Percentiles rank a stretch among this genome's conserved stretches.
Evolutionary conservation across 2,329 filamentous ascomycete genomes (phyloP).

Genomic region (Pseudocercospora cruenta): DNA sequence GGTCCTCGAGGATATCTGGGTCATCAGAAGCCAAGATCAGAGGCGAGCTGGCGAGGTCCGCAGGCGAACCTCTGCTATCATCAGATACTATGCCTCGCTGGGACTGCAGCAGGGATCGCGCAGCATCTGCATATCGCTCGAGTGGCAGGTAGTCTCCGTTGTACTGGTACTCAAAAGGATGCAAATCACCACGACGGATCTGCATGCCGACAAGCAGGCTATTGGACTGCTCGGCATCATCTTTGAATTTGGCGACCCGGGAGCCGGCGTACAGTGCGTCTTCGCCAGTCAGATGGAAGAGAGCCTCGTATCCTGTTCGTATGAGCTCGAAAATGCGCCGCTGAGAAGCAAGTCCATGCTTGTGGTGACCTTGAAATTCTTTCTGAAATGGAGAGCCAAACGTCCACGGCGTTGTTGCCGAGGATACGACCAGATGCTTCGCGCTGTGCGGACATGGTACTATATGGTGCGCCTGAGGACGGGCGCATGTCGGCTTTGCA

Average conservation of each 20-base stretch:
- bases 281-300: conserved; percentile 70
- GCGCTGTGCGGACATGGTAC: conserved; percentile 78
- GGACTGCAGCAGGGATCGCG: conserved; percentile 17
- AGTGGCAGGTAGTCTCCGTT: conserved; percentile 76
- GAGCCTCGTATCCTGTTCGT: conserved; percentile 69
- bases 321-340: conserved; percentile 69
- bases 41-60: conserved; percentile 41
- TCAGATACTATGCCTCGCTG: not conserved
- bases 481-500: conserved; percentile 66
- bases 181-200: conserved; percentile 77
- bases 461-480: conserved; percentile 74
- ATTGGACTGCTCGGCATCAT: conserved; percentile 49
- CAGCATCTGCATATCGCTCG: conserved; percentile 58
- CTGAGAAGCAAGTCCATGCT: conserved; percentile 45
- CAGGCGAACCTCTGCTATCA: conserved; percentile 56
- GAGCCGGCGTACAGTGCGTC: conserved; percentile 67
- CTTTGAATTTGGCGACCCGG: conserved; percentile 61
- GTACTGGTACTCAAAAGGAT: conserved; percentile 81
- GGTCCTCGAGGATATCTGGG: conserved; percentile 69
- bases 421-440: conserved; percentile 73
- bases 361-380: conserved; percentile 43
- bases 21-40: conserved; percentile 80
- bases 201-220: conserved; percentile 72
- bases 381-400: conserved; percentile 65
- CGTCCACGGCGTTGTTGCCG: conserved; percentile 65